Evolutionary conservation across 2,329 filamentous ascomycete species (phyloP), one percentile per base, ranked within the genome.

Genomic region (Nothophaeocryptopus gaeumannii): DNA sequence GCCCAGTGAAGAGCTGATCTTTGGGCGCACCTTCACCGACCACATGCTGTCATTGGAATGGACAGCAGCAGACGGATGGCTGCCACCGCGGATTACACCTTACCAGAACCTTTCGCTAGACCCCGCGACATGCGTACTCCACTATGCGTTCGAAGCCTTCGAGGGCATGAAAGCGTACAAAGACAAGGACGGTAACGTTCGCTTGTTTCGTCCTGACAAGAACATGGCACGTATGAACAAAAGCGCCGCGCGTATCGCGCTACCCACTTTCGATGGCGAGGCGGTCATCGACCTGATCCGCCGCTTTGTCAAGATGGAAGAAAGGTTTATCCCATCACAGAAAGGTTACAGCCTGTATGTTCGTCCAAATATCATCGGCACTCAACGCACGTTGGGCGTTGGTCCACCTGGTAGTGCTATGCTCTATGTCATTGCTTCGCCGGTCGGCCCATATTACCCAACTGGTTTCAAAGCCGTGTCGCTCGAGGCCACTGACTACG

Each of bases 151-250:
- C 68, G 89, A 95, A 72, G 93, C 88, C 71, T 99, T 99, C 73
- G 93, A 99, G 77, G 93, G 93, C 62, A 96, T 97, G 90, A 99
- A 99, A 78, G 93, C 93, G 53, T 99, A 99, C 80, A 95, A 92
- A 73, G 89, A 95, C 74, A 82, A 80, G 64, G 69, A 82, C 37
- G 89, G 89, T 62, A 75, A 84, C 52, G 82, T 96, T 61, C 85
- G 92, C 47, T 78, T 99, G 47, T 99, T 99, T 80, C 83, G 93
- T 31, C 93, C 93, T 2, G 86, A 95, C 70, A 93, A 83, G 80
- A 99, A 99, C 78, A 97, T 97, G 92, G 84, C 79, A 58, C 86
- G 93, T 54, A 75, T 99, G 72, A 99, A 97, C 78, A 89, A 86
- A 71, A 96, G 91, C 2, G 83, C 88, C 41, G 83, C 88, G 34